phyloP scores from a whole-genome alignment of 192 early-diverging fungal species.

The Umbelopsis vinacea region DNA sequence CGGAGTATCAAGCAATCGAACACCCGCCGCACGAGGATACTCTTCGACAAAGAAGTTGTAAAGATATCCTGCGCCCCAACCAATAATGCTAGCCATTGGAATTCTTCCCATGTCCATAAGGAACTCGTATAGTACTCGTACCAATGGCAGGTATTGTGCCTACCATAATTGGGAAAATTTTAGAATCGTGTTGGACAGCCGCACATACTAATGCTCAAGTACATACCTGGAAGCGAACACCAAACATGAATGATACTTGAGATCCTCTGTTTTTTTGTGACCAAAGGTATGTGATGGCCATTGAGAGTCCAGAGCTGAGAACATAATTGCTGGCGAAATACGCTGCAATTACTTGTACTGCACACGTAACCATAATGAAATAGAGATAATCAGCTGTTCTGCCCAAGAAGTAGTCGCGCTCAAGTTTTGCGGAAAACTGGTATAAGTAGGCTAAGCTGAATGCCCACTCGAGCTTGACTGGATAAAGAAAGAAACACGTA shows the following conservation, averaged over 20 bases:
- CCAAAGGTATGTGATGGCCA: conserved; percentile 80
- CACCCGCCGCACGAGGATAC: conserved; percentile 68
- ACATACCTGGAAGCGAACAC: conserved; percentile 67
- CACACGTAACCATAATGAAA: conserved; percentile 67
- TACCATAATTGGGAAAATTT: conserved; percentile 17
- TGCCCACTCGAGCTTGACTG: conserved; percentile 58
- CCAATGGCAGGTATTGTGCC: conserved; percentile 81
- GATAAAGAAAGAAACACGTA: conserved; percentile 65
- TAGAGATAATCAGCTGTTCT: conserved; percentile 82
- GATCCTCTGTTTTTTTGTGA: conserved; percentile 59
- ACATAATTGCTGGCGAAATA: conserved; percentile 30
- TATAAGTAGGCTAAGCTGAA: conserved; percentile 79
- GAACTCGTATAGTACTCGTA: conserved; percentile 60
- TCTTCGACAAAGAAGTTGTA: conserved; percentile 77
- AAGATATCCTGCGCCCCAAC: conserved; percentile 68
- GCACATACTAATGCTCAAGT: neutral
- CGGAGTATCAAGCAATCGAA: conserved; percentile 71
- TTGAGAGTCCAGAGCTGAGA: conserved; percentile 56
- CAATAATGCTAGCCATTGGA: conserved; percentile 63
- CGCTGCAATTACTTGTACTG: conserved; percentile 35
- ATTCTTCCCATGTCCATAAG: conserved; percentile 43
- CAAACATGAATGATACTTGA: conserved; percentile 74
- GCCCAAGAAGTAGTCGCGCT: conserved; percentile 64
- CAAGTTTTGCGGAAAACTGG: conserved; percentile 72
- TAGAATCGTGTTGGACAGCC: neutral